Percentiles rank a stretch among this genome's conserved stretches.
phyloP scores from a whole-genome alignment of 2,329 filamentous ascomycete genomes.

The Aspergillus floridensis region DNA sequence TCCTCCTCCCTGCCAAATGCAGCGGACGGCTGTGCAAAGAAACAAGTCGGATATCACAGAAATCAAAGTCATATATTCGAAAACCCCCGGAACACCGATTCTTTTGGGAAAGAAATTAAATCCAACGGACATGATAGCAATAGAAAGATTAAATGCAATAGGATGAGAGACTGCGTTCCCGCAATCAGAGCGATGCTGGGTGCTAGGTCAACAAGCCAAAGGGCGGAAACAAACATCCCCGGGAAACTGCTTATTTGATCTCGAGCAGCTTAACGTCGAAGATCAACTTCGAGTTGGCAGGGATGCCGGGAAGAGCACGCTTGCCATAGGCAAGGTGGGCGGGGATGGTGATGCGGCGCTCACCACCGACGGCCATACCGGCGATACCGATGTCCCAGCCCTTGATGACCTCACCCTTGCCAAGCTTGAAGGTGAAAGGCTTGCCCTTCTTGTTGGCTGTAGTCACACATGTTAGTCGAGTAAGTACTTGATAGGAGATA shows the following conservation, averaged over 20 bases:
- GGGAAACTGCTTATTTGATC: slow-evolving; percentile 63
- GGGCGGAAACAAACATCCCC: too few relatives aligned
- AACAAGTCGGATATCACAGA: slow-evolving; percentile 40
- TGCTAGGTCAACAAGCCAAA: too few relatives aligned
- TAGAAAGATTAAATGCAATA: slow-evolving; percentile 6
- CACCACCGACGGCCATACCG: slow-evolving; percentile 90
- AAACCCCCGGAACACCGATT: slow-evolving; percentile 28
- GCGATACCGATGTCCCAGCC: slow-evolving; percentile 94
- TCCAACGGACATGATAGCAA: slow-evolving; percentile 11
- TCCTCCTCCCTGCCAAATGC: slow-evolving; percentile 33
- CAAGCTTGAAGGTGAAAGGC: slow-evolving; percentile 94
- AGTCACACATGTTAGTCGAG: slow-evolving; percentile 9
- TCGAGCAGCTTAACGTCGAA: slow-evolving; percentile 88
- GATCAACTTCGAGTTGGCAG: slow-evolving; percentile 82
- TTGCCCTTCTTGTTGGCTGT: slow-evolving; percentile 97
- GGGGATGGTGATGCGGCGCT: slow-evolving; percentile 89
- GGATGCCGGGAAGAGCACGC: slow-evolving; percentile 78
- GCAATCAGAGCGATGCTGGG: too few relatives aligned
- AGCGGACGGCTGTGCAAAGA: slow-evolving; percentile 28
- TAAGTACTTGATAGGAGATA: neutral
- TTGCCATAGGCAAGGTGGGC: slow-evolving; percentile 85
- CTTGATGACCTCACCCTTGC: slow-evolving; percentile 94
- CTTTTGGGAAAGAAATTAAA: slow-evolving; percentile 12
- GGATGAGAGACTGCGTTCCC: neutral
- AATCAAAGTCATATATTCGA: slow-evolving; percentile 16